Percentiles rank a stretch among this genome's conserved stretches.
Conservation (phyloP, 371 early-diverging fungal species). For the Mortierella sp. region DNA sequence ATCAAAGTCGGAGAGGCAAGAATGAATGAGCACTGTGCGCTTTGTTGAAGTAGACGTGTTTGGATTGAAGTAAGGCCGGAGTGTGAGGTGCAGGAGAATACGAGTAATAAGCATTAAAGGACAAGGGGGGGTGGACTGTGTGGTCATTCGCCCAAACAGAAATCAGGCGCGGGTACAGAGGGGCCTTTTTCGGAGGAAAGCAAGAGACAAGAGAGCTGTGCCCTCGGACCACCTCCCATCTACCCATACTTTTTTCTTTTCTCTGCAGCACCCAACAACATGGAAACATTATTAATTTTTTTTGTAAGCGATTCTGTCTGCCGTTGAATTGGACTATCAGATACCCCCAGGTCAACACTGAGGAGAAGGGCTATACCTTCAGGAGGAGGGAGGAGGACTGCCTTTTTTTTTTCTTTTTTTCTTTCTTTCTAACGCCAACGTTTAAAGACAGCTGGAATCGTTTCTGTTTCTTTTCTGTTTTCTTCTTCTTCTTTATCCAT, state of each 20-base stretch:
- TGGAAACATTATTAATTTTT: slow-evolving; percentile 4
- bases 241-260: not conserved
- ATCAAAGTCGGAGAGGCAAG: not conserved
- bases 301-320: not conserved
- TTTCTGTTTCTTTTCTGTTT: not conserved
- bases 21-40: not conserved
- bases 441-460: not conserved
- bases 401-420: not conserved
- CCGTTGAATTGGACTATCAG: not conserved
- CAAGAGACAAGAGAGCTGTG: not conserved
- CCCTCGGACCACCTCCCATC: not conserved
- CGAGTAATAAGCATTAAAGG: not conserved
- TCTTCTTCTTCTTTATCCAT: not conserved
- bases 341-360: not conserved
- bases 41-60: no score
- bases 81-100: not conserved
- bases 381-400: not conserved
- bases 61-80: not conserved
- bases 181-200: not conserved
- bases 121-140: not conserved
- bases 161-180: not conserved
- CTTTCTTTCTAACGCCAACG: not conserved
- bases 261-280: slow-evolving; percentile 3
- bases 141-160: slow-evolving; percentile 3
- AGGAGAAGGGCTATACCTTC: not conserved